Evolutionary conservation across 2,329 filamentous ascomycete genomes (phyloP).

Genomic region (Tympanopsis confertula): DNA sequence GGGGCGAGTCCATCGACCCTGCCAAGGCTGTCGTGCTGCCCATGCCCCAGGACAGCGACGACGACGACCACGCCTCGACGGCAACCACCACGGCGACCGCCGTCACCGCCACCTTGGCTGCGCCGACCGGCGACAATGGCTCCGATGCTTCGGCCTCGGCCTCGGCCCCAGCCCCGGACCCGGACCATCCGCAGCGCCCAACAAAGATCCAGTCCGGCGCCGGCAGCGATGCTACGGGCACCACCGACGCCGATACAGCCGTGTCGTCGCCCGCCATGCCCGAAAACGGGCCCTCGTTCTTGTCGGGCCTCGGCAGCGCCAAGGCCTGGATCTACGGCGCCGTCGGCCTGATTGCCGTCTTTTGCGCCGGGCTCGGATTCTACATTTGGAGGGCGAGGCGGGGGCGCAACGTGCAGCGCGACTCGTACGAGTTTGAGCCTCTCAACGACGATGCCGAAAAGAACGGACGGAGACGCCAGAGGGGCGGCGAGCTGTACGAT

Average conservation of each 20-base stretch:
- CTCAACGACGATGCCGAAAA: conserved; percentile 19
- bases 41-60: conserved; percentile 71
- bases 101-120: conserved; percentile 30
- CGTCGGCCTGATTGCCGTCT: conserved; percentile 47
- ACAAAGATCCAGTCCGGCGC: conserved; percentile 43
- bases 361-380: conserved; percentile 42
- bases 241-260: conserved; percentile 11
- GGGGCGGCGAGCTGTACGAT: conserved; percentile 1
- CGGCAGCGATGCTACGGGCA: conserved; percentile 22
- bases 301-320: conserved; percentile 82
- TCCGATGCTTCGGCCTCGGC: conserved; percentile 16
- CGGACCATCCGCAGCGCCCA: conserved; percentile 31
- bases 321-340: conserved; percentile 79
- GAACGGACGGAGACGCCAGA: background rate
- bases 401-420: conserved; percentile 48
- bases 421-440: conserved; percentile 57
- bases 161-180: conserved; percentile 5
- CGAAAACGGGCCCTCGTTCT: conserved; percentile 58
- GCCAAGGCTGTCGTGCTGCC: conserved; percentile 64
- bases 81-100: conserved; percentile 51
- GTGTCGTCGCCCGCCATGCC: conserved; percentile 14
- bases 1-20: conserved; percentile 77
- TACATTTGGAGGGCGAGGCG: conserved; percentile 66
- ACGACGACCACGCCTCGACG: conserved; percentile 64
- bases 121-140: conserved; percentile 29